phyloP scores from a whole-genome alignment of 2,329 filamentous ascomycete genomes.

The Leptosphaerulina australis region DNA sequence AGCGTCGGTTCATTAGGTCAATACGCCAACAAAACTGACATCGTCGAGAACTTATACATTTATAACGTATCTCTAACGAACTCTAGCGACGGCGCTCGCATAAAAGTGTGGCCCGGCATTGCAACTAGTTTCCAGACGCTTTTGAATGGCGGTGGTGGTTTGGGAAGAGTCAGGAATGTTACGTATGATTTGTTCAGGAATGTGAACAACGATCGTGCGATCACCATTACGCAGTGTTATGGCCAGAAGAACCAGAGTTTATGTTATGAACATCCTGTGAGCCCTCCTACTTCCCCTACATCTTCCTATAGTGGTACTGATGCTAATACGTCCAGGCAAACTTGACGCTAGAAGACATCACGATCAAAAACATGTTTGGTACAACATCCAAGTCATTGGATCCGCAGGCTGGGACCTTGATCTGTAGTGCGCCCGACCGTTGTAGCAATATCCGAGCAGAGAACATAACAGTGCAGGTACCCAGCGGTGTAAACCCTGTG shows the following conservation, averaged over 20 bases:
- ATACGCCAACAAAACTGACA: constrained; percentile 65
- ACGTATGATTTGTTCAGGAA: constrained; percentile 66
- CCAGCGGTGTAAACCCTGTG: constrained; percentile 5
- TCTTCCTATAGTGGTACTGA: constrained; percentile 21
- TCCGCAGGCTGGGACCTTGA: constrained; percentile 41
- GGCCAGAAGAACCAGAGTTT: constrained; percentile 63
- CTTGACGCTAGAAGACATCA: constrained; percentile 48
- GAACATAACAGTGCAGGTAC: constrained; percentile 14
- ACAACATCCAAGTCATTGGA: constrained; percentile 49
- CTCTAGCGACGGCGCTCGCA: constrained; percentile 64
- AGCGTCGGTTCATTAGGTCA: constrained; percentile 70
- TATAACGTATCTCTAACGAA: constrained; percentile 36
- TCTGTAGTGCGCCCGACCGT: constrained; percentile 48
- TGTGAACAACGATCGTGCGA: constrained; percentile 65
- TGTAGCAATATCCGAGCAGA: constrained; percentile 18
- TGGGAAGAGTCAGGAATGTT: constrained; percentile 65
- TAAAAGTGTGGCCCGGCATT: constrained; percentile 70
- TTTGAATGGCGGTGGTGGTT: constrained; percentile 61
- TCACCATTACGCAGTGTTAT: constrained; percentile 65
- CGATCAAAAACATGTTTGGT: constrained; percentile 60
- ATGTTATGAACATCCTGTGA: constrained; percentile 57
- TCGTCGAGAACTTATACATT: constrained; percentile 68
- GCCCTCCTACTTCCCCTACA: constrained; percentile 54
- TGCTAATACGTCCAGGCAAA: constrained; percentile 5
- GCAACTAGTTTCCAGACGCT: constrained; percentile 38